A percentile compares a stretch with the other conserved stretches of the same genome.
Evolutionary conservation across 78 protist species (phyloP).

Genomic region (Mastigamoeba balamuthi): DNA sequence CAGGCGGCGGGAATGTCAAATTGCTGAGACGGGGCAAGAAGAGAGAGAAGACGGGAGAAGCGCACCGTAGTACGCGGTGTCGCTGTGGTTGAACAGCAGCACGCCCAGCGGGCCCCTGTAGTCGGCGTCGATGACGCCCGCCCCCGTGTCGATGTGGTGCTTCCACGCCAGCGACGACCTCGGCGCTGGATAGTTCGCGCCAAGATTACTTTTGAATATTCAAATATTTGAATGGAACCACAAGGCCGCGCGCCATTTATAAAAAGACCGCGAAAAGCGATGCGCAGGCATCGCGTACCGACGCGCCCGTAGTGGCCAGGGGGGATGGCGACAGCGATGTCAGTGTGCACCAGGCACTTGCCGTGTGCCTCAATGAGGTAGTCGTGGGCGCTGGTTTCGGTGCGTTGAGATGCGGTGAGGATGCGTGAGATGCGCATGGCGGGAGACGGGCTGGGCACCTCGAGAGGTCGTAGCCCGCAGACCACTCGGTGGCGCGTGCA

Average conservation of each 20-base stretch:
- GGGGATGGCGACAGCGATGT: slow-evolving; percentile 52
- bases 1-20: too few relatives aligned
- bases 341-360: slow-evolving; percentile 64
- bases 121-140: slow-evolving; percentile 37
- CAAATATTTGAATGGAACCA: too few relatives aligned
- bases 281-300: slow-evolving; percentile 1
- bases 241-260: too few relatives aligned
- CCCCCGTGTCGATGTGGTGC: slow-evolving; percentile 66
- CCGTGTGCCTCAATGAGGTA: slow-evolving; percentile 47
- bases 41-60: too few relatives aligned
- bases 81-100: slow-evolving; percentile 60
- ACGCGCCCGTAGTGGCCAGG: slow-evolving; percentile 61
- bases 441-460: too few relatives aligned
- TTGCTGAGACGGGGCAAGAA: too few relatives aligned
- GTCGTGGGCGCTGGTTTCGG: slow-evolving; percentile 27
- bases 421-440: too few relatives aligned
- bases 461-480: slow-evolving; percentile 78
- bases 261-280: not conserved
- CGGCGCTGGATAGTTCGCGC: slow-evolving; percentile 33
- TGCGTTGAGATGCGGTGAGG: not conserved
- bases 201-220: not conserved
- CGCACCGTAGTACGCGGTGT: slow-evolving; percentile 12
- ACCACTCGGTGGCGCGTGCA: slow-evolving; percentile 19
- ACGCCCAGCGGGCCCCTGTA: slow-evolving; percentile 76
- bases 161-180: slow-evolving; percentile 74